Conservation (phyloP, 495 filamentous ascomycete genomes). For the Parathielavia hyrcaniae region DNA sequence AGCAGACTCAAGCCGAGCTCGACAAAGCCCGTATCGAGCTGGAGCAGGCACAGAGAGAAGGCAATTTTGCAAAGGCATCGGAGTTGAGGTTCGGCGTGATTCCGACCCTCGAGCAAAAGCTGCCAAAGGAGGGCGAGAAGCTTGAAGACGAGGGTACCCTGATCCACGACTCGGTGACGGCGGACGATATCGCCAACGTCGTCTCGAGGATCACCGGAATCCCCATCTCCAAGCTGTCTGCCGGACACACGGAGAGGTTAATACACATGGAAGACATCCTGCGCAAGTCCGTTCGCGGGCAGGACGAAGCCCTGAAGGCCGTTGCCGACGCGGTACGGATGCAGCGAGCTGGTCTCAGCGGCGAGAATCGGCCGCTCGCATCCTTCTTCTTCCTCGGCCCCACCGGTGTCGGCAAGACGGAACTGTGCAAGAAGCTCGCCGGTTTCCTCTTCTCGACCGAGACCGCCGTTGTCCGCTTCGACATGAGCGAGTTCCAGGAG, state of each 20-base stretch:
- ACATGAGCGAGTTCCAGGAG: constrained; percentile 98
- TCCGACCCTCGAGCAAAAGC: constrained; percentile 65
- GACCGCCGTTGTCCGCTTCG: constrained; percentile 76
- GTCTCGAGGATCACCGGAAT: constrained; percentile 90
- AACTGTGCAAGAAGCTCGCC: constrained; percentile 94
- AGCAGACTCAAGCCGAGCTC: constrained; percentile 75
- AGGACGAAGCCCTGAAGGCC: constrained; percentile 86
- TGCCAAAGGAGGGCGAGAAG: constrained; percentile 67
- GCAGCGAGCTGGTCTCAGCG: constrained; percentile 86
- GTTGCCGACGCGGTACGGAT: constrained; percentile 90
- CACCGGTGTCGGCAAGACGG: constrained; percentile 95
- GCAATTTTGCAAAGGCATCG: constrained; percentile 84
- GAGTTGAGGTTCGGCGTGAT: constrained; percentile 84
- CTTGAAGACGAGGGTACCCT: constrained; percentile 48
- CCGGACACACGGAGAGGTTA: constrained; percentile 84
- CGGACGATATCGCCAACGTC: constrained; percentile 88
- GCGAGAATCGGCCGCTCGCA: constrained; percentile 84
- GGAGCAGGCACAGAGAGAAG: constrained; percentile 79
- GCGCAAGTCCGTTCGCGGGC: constrained; percentile 76
- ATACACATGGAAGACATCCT: constrained; percentile 92
- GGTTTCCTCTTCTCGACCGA: constrained; percentile 89
- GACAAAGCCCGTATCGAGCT: constrained; percentile 80
- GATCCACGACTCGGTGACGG: constrained; percentile 86
- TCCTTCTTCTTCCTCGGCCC: constrained; percentile 98
- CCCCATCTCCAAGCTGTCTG: constrained; percentile 81